Percentiles rank a stretch among this genome's conserved stretches.
These are phyloP conservation scores for Annona squamosa DNA, from an alignment of 164 flowering plant genomes.

Conservation along the genomic window DNA sequence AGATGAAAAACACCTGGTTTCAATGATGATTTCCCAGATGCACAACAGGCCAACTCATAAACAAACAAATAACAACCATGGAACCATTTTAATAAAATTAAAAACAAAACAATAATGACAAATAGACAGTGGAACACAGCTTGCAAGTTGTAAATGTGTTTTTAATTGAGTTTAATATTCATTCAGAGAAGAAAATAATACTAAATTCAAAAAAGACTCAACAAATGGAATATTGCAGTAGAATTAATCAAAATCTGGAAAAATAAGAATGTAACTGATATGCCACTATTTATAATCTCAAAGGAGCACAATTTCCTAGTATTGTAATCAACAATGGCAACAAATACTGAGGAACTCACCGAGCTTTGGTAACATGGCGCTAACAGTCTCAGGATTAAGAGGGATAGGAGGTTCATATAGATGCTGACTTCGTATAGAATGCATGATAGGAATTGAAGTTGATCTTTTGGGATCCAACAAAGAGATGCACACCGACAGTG, in stretches of 20 bases:
- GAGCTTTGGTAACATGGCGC: constrained; percentile 89
- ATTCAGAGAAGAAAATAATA: background rate
- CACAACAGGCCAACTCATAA: background rate
- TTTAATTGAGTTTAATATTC: background rate
- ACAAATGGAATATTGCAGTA: background rate
- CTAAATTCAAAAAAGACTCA: background rate
- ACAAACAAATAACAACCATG: background rate
- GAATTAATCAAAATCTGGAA: background rate
- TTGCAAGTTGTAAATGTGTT: background rate
- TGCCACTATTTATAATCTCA: background rate
- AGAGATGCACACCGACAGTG: constrained; percentile 85
- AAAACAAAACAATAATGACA: background rate
- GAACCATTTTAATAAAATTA: background rate
- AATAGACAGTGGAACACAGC: background rate
- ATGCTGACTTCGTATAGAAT: constrained; percentile 71
- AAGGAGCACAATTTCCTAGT: background rate
- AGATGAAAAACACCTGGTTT: background rate
- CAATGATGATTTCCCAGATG: background rate
- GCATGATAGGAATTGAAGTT: constrained; percentile 39
- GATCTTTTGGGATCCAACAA: constrained; percentile 86
- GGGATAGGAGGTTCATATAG: constrained; percentile 59
- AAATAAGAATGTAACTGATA: background rate
- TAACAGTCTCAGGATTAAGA: constrained; percentile 67
- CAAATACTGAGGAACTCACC: constrained; percentile 36
- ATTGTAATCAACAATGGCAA: background rate